phyloP scores from a whole-genome alignment of 2,329 filamentous ascomycete genomes.

The Ceratocystis alfenasii region DNA sequence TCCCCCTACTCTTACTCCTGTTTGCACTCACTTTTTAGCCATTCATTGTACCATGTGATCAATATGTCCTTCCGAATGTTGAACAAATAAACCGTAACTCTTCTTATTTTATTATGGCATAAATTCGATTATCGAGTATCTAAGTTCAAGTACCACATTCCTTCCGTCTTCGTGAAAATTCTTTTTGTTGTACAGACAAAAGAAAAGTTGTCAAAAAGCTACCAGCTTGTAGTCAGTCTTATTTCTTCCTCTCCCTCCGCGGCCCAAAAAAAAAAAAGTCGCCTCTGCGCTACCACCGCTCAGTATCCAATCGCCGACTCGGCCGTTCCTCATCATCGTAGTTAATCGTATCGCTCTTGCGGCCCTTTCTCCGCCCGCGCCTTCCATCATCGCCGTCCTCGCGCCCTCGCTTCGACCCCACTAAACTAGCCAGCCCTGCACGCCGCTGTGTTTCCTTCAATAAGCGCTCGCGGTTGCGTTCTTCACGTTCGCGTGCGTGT shows the following conservation, averaged over 20 bases:
- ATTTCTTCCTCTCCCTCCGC: not conserved
- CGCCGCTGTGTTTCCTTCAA: constrained; percentile 58
- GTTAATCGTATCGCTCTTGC: constrained; percentile 36
- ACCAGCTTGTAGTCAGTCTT: not conserved
- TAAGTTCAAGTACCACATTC: not conserved
- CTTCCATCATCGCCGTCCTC: constrained; percentile 33
- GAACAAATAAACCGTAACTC: too few relatives aligned
- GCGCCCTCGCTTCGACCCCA: constrained; percentile 40
- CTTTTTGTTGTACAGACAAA: not conserved
- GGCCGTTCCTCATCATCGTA: constrained; percentile 50
- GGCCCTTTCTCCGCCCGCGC: constrained; percentile 14
- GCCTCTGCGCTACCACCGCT: not conserved
- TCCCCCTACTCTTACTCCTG: too few relatives aligned
- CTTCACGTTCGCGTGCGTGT: constrained; percentile 60
- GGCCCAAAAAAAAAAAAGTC: not conserved
- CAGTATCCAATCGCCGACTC: constrained; percentile 37
- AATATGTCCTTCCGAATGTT: too few relatives aligned
- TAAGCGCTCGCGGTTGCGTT: constrained; percentile 51
- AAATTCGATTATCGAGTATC: not conserved
- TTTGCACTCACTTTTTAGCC: too few relatives aligned
- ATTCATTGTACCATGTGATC: too few relatives aligned
- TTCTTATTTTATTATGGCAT: not conserved
- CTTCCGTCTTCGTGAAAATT: not conserved
- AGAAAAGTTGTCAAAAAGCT: not conserved
- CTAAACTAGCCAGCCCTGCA: constrained; percentile 39